Conservation (phyloP, 805 yeast species). For the Ogataea siamensis region DNA sequence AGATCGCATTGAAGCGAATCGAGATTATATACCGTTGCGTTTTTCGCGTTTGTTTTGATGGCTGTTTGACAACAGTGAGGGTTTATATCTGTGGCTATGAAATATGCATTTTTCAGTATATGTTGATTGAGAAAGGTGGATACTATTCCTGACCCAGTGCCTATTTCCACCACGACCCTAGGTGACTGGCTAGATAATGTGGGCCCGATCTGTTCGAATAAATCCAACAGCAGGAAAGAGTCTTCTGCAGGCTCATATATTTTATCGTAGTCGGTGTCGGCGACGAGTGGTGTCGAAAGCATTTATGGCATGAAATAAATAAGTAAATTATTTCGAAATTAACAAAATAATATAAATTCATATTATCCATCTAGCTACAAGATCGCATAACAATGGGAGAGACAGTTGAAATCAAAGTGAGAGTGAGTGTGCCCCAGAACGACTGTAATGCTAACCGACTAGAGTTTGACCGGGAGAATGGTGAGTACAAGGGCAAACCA, state of each 20-base stretch:
- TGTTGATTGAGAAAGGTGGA: slow-evolving; percentile 68
- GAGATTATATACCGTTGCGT: slow-evolving; percentile 28
- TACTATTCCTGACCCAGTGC: slow-evolving; percentile 90
- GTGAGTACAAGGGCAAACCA: slow-evolving; percentile 36
- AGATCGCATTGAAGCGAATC: slow-evolving; percentile 60
- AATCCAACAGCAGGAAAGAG: slow-evolving; percentile 78
- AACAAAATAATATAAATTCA: too few relatives aligned
- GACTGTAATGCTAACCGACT: slow-evolving; percentile 6
- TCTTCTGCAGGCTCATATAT: slow-evolving; percentile 97
- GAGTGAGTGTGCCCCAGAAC: slow-evolving; percentile 25
- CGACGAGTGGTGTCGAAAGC: slow-evolving; percentile 76
- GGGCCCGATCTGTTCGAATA: slow-evolving; percentile 60
- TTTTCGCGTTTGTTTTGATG: slow-evolving; percentile 36
- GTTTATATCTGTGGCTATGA: slow-evolving; percentile 75
- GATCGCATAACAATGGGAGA: slow-evolving; percentile 3
- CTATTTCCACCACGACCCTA: slow-evolving; percentile 73
- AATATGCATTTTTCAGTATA: slow-evolving; percentile 52
- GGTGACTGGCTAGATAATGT: slow-evolving; percentile 32
- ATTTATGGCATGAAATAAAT: slow-evolving; percentile 44
- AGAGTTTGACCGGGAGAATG: slow-evolving; percentile 80
- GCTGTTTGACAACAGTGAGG: slow-evolving; percentile 69
- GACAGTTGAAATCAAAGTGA: slow-evolving; percentile 33
- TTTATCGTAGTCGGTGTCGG: slow-evolving; percentile 54
- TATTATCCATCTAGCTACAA: neutral
- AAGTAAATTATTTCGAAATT: neutral